Evolutionary conservation across 352 stramenopile genomes (phyloP).

Genomic region (Halophytophthora polymorphica): DNA sequence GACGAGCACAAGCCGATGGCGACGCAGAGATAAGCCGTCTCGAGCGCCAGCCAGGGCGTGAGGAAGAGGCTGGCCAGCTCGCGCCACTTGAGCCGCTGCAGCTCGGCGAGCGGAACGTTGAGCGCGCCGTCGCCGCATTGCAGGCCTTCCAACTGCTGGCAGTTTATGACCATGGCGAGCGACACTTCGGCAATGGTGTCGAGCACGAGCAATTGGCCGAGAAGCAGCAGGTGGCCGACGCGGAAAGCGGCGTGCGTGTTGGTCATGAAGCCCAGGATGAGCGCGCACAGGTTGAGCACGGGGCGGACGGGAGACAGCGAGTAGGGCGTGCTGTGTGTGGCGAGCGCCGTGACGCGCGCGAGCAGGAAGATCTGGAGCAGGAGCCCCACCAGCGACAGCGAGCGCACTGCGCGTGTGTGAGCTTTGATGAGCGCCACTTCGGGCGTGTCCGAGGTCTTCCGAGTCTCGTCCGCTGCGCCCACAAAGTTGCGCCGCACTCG

Average conservation of each 20-base stretch:
- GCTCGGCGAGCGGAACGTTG: conserved; percentile 16
- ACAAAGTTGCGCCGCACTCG: conserved; percentile 26
- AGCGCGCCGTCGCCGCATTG: conserved; percentile 38
- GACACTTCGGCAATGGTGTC: conserved; percentile 55
- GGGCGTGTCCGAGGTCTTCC: conserved; percentile 34
- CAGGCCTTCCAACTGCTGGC: conserved; percentile 32
- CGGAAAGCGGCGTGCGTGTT: conserved; percentile 67
- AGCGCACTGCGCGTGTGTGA: conserved; percentile 41
- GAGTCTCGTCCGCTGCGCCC: conserved; percentile 5
- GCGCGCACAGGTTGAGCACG: conserved; percentile 40
- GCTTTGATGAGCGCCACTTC: conserved; percentile 59
- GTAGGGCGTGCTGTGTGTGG: conserved; percentile 27
- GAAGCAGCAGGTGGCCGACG: conserved; percentile 29
- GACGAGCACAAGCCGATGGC: conserved; percentile 55
- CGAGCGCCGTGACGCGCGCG: conserved; percentile 12
- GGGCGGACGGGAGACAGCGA: conserved; percentile 46
- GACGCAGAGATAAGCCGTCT: conserved; percentile 48
- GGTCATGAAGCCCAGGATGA: conserved; percentile 64
- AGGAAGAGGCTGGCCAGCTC: conserved; percentile 49
- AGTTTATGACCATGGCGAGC: conserved; percentile 55
- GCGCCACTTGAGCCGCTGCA: conserved; percentile 30
- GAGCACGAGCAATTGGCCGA: conserved; percentile 37
- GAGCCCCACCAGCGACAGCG: conserved; percentile 43
- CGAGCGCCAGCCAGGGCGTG: conserved; percentile 49
- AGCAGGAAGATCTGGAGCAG: conserved; percentile 41